Evolutionary conservation across 1,284 basidiomycete species (phyloP), one percentile per base, ranked within the genome.

Genomic region (Puccinia hordei): DNA sequence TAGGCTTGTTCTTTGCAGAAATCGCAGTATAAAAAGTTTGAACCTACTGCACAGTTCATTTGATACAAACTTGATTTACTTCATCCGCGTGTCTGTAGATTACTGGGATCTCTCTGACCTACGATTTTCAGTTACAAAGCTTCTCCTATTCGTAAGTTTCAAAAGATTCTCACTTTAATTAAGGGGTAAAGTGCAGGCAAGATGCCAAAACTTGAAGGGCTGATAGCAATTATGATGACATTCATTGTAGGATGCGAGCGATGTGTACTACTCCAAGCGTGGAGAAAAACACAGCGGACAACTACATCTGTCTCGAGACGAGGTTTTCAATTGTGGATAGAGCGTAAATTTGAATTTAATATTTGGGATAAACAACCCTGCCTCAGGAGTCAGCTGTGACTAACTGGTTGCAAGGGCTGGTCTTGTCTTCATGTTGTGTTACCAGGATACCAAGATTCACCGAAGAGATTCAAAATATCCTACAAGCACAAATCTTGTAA

Each of bases 71-170:
- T 38, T 22, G 15, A 35, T n/a, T n/a, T 44, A 13, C 46, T 49
- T 49, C 12, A 41, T 15, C 24, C 17, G 24, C 38, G 4, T 69
- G 15, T 17, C 41, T 35, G 35, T 19, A 73, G 71, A 73, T 73
- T 57, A 73, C 71, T 24, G 35, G 51, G 44, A 73, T 73, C 53
- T 55, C 71, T 24, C 35, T 55, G n/a, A 55, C 71, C 13, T 73
- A 73, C n/a, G 51, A 73, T 8, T 73, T 73, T 33, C 71, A 57
- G 51, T 9, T 73, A 35, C 71, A 73, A 57, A 57, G 71, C 35
- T 73, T 73, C 71, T 73, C 71, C 19, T 73, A 73, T 57, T 51
- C 71, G 71, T 73, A 55, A n/a, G 71, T 73, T 38, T 57, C 33
- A 55, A 24, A 2, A 22, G n/a, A 41, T 2, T 44, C 24, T 22